Evolutionary conservation across 2,329 filamentous ascomycete species (phyloP), one percentile per base, ranked within the genome.

Genomic region (Amauroascus niger): DNA sequence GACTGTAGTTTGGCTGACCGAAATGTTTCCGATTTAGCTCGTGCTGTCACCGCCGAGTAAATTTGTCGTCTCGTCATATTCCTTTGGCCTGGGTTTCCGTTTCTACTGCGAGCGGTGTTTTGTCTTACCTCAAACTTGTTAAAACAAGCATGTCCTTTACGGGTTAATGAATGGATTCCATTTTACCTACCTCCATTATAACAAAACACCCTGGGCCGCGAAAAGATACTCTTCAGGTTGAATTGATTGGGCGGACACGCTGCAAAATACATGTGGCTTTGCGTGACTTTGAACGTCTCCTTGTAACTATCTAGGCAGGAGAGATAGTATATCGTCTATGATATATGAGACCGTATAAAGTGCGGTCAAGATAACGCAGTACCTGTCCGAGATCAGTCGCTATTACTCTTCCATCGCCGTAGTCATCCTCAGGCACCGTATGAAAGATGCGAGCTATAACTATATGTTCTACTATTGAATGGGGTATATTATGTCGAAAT

Each of bases 21-120:
- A 20, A 3, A 4, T 2, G n/a, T 41, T 28, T 30, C 14, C 20
- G 14, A 57, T 40, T 24, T 56, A 72, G 70, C 70, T 67, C 70
- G 70, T 60, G 69, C 68, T 64, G 68, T 71, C 60, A 66, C 69
- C 65, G 70, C 69, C 59, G 46, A 54, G 22, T 54, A 54, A 54
- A 54, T 49, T 28, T 32, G 16, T 35, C 49, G 26, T 55, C 49
- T 24, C 33, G 6, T 52, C 40, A 18, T 47, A 39, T 48, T 52
- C 37, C 24, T 28, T 45, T 37, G 37, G 49, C 30, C 43, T 47
- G 51, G 43, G 37, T 41, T 53, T 48, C 33, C 35, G 18, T 32
- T 48, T 43, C 28, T 41, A 24, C 11, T 48, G 33, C 45, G 43
- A 48, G 26, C 51, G 51, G 51, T 48, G 51, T 53, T 53, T 44